Percentiles rank a stretch among this genome's conserved stretches.
Conservation (phyloP, 257 asterid genomes). For the Plantago ovata region DNA sequence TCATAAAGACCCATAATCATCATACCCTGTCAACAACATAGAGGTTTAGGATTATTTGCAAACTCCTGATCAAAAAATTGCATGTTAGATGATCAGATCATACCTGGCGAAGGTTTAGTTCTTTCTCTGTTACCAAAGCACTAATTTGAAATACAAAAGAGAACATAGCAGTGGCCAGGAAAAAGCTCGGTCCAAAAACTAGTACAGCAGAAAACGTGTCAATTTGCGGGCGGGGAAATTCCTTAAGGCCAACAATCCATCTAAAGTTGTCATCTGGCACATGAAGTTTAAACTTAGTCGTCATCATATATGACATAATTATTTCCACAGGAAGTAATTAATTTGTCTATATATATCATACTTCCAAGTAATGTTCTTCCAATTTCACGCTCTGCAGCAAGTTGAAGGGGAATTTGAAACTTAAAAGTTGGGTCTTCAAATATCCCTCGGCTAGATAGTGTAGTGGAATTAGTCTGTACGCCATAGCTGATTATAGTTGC, state of each 20-base stretch:
- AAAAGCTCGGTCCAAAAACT: constrained; percentile 74
- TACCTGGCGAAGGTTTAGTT: constrained; percentile 94
- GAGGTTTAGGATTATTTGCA: too few species aligned
- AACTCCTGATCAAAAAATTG: neutral
- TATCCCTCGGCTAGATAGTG: constrained; percentile 51
- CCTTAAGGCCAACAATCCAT: constrained; percentile 72
- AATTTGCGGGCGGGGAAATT: constrained; percentile 74
- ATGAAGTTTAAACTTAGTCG: constrained; percentile 2
- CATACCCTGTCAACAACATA: constrained; percentile 60
- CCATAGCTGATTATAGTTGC: constrained; percentile 81
- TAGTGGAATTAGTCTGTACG: constrained; percentile 85
- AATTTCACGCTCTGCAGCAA: constrained; percentile 94
- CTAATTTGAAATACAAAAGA: constrained; percentile 87
- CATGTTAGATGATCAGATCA: constrained; percentile 10
- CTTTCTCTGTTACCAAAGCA: constrained; percentile 75
- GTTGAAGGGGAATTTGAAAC: constrained; percentile 90
- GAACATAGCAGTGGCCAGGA: constrained; percentile 91
- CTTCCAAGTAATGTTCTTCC: constrained; percentile 81
- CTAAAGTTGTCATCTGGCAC: constrained; percentile 64
- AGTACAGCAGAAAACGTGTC: constrained; percentile 59
- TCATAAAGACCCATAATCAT: constrained; percentile 96
- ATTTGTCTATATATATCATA: constrained; percentile 5
- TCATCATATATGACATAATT: constrained; percentile 9
- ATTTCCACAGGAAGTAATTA: neutral
- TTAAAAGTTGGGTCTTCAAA: constrained; percentile 82